These are phyloP conservation scores for Epicoccum sorghinum DNA, from an alignment of 2,329 filamentous ascomycete species.

Conservation along the genomic window DNA sequence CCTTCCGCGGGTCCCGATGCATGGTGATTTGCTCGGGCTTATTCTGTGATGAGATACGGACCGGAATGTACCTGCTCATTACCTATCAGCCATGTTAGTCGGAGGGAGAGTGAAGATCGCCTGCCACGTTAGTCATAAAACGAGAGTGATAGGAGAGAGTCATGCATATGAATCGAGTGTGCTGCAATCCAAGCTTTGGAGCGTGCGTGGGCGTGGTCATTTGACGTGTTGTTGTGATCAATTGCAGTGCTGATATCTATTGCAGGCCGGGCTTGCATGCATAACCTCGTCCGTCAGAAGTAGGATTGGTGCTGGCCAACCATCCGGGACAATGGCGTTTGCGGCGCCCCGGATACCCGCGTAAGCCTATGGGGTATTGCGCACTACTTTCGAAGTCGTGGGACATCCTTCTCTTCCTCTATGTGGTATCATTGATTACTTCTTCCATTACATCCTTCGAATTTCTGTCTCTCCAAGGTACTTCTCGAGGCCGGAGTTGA, in stretches of 20 bases:
- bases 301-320: slow-evolving; percentile 24
- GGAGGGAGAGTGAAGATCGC: slow-evolving; percentile 12
- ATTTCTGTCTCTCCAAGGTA: slow-evolving; percentile 87
- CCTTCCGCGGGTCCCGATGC: slow-evolving; percentile 3
- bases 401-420: slow-evolving; percentile 74
- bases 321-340: slow-evolving; percentile 11
- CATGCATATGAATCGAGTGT: slow-evolving; percentile 10
- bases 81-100: slow-evolving; percentile 11
- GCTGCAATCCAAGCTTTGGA: slow-evolving; percentile 30
- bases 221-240: slow-evolving; percentile 30
- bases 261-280: slow-evolving; percentile 28
- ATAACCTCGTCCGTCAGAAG: slow-evolving; percentile 29
- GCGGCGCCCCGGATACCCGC: slow-evolving; percentile 13
- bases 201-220: slow-evolving; percentile 29
- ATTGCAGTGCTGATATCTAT: slow-evolving; percentile 37
- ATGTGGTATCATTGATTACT: slow-evolving; percentile 33
- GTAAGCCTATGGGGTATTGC: slow-evolving; percentile 13
- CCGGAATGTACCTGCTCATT: slow-evolving; percentile 6
- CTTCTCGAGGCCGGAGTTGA: slow-evolving; percentile 80
- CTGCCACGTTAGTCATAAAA: slow-evolving; percentile 24
- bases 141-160: slow-evolving; percentile 30
- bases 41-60: slow-evolving; percentile 4
- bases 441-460: slow-evolving; percentile 70
- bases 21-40: slow-evolving; percentile 12
- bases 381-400: slow-evolving; percentile 66